Evolutionary conservation across 2,329 filamentous ascomycete species (phyloP).

Genomic region (Fusarium veterinarium): DNA sequence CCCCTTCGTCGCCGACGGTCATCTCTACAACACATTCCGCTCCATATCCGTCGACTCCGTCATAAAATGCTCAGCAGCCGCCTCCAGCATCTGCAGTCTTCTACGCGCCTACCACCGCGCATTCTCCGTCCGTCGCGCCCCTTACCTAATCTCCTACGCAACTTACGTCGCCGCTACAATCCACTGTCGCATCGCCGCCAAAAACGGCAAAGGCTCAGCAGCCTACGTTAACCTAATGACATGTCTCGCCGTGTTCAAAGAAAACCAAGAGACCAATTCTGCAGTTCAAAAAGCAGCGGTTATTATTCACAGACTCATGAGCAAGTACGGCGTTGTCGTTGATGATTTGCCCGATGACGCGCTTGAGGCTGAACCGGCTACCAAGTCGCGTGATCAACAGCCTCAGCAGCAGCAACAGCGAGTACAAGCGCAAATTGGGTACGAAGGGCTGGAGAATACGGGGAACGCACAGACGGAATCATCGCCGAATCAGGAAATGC

Average conservation of each 20-base stretch:
- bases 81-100: constrained; percentile 57
- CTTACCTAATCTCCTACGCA: constrained; percentile 66
- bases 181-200: constrained; percentile 62
- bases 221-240: constrained; percentile 55
- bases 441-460: background rate
- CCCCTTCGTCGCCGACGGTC: constrained; percentile 62
- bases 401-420: constrained; percentile 6
- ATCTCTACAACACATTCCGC: constrained; percentile 57
- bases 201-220: constrained; percentile 53
- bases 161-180: constrained; percentile 67
- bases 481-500: background rate
- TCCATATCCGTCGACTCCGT: constrained; percentile 57
- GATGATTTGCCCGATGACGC: constrained; percentile 23
- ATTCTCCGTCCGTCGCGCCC: constrained; percentile 59
- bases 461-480: background rate
- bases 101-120: constrained; percentile 57
- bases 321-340: constrained; percentile 53
- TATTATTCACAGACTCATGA: constrained; percentile 59
- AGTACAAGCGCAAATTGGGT: background rate
- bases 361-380: constrained; percentile 6
- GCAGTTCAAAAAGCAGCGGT: constrained; percentile 59
- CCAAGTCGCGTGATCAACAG: constrained; percentile 2
- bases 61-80: constrained; percentile 58
- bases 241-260: constrained; percentile 59
- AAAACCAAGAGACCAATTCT: constrained; percentile 63